Evolutionary conservation across 495 filamentous ascomycete species (phyloP), one percentile per base, ranked within the genome.

Genomic region (Xylaria palmicola): DNA sequence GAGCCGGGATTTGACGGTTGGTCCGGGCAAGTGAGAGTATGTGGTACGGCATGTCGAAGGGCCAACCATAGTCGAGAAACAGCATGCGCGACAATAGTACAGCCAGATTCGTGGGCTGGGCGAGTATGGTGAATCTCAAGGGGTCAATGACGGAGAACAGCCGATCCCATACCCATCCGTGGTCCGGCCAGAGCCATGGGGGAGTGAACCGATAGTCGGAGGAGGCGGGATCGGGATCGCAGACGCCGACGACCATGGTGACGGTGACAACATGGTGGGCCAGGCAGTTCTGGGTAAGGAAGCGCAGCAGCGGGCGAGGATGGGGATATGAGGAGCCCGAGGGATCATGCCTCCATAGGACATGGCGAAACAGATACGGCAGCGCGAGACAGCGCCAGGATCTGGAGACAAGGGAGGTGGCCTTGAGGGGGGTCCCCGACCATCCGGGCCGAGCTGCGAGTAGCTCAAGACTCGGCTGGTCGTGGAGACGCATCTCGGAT

Each of bases 71-170:
- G 6, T 68, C 67, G 10, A 76, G 22, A 32, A 69, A 73, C 26
- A 78, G 56, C 63, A 66, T 68, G 24, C 75, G 69, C 9, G 74
- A 74, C 30, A 80, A 63, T 40, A 82, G 63, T 1, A 58, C 64
- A 8, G 74, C 73, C 2, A 83, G 69, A 22, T 66, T 71, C n/a
- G 71, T 70, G 0, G 76, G 72, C 27, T 70, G 72, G 3, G 76
- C 75, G 29, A 83, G 64, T 45, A 83, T 65, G 30, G 74, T 78
- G 44, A 81, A 65, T 20, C 72, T 68, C 17, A 69, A 43, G 4
- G 75, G 79, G 55, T 81, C 74, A 53, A 79, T 68, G 10, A 74
- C 27, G 8, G 63, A 61, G 49, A 83, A 79, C 7, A 83, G 26
- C 40, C 67, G 47, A 19, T 71, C 57, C 80, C 80, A 83, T n/a